Percentiles rank a stretch among this genome's conserved stretches.
Conservation (phyloP, 495 filamentous ascomycete species). For the Chaetomium tenue region DNA sequence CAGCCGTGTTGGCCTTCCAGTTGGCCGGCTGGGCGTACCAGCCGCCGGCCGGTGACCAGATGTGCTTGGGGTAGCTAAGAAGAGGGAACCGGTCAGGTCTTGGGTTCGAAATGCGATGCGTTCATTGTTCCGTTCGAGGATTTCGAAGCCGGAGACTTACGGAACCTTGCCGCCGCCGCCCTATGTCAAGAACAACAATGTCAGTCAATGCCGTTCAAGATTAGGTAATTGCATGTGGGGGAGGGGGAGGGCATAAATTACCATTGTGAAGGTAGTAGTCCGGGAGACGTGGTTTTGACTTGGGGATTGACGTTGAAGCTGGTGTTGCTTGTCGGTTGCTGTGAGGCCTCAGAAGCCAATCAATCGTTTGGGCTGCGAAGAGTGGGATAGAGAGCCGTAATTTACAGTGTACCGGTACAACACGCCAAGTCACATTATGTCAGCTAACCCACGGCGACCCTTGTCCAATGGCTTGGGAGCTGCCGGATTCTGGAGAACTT, state of each 20-base stretch:
- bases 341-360: constrained; percentile 2
- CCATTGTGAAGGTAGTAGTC: constrained; percentile 36
- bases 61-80: constrained; percentile 91
- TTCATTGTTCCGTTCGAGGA: constrained; percentile 15
- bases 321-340: background rate
- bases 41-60: constrained; percentile 97
- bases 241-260: constrained; percentile 23
- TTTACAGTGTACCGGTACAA: background rate
- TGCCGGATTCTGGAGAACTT: constrained; percentile 34
- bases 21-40: constrained; percentile 94
- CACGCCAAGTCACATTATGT: constrained; percentile 25
- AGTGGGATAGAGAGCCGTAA: background rate
- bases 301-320: constrained; percentile 13
- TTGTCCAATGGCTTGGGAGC: constrained; percentile 25
- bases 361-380: background rate
- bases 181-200: constrained; percentile 36
- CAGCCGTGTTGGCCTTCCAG: constrained; percentile 93
- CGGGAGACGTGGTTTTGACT: constrained; percentile 23
- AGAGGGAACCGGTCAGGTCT: constrained; percentile 19
- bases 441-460: constrained; percentile 28
- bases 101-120: constrained; percentile 12
- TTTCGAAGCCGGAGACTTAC: constrained; percentile 55
- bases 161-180: constrained; percentile 83
- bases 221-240: constrained; percentile 9
- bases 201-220: constrained; percentile 41